Percentiles rank a stretch among this genome's conserved stretches.
Evolutionary conservation across 495 filamentous ascomycete species (phyloP).

Genomic region (Pseudevernia furfuracea): DNA sequence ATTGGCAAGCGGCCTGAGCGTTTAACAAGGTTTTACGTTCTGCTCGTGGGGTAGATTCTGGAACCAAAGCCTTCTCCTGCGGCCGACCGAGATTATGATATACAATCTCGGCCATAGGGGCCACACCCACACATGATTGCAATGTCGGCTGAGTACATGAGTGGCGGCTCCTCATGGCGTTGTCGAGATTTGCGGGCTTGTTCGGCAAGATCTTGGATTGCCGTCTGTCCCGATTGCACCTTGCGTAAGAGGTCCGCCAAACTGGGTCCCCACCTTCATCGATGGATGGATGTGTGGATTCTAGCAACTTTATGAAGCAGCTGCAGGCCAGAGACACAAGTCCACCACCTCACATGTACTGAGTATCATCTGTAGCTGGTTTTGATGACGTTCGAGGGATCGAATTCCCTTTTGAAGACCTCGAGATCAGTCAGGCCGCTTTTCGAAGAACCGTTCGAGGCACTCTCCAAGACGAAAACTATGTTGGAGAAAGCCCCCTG

Average conservation of each 20-base stretch:
- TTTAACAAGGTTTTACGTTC: neutral
- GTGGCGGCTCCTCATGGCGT: neutral
- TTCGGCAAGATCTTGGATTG: neutral
- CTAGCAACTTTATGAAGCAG: neutral
- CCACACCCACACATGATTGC: neutral
- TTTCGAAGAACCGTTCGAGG: constrained; percentile 23
- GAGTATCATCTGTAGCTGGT: constrained; percentile 19
- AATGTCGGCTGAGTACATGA: neutral
- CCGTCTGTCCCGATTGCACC: neutral
- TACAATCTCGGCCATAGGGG: neutral
- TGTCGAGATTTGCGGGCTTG: neutral
- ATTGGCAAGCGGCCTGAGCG: neutral
- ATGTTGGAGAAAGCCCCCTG: constrained; percentile 59
- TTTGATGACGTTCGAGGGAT: constrained; percentile 33
- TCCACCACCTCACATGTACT: neutral
- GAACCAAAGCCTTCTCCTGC: neutral
- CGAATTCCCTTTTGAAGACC: constrained; percentile 36
- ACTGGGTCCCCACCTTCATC: neutral
- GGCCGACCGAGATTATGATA: neutral
- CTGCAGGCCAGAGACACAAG: neutral
- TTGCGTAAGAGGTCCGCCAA: neutral
- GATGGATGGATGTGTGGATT: neutral
- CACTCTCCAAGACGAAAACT: constrained; percentile 59
- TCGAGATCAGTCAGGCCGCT: constrained; percentile 33
- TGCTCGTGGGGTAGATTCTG: neutral